A percentile compares a stretch with the other conserved stretches of the same genome.
Evolutionary conservation across 1,284 basidiomycete species (phyloP).

Genomic region (Ceratobasidium sp.): DNA sequence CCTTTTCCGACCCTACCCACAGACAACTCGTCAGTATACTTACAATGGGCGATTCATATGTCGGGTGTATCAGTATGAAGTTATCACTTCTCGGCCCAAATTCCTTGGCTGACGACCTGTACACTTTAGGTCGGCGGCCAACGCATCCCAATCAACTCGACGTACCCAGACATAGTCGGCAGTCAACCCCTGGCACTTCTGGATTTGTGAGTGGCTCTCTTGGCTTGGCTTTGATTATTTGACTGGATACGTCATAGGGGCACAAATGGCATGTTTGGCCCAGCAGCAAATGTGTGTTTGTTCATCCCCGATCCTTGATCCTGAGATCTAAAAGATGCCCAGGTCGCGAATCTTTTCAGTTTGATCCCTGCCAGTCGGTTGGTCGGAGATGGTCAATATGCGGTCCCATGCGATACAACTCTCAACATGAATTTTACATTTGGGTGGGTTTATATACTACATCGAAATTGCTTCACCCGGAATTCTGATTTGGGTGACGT

Average conservation of each 20-base stretch:
- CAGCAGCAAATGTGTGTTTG: conserved; percentile 74
- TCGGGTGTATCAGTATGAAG: conserved; percentile 65
- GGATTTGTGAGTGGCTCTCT: conserved; percentile 67
- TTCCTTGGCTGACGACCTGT: conserved; percentile 38
- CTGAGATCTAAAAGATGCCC: conserved; percentile 26
- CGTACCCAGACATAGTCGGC: conserved; percentile 69
- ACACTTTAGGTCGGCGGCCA: conserved; percentile 69
- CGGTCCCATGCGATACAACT: conserved; percentile 78
- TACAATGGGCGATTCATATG: conserved; percentile 82
- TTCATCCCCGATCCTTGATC: neutral
- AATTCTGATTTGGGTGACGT: no score
- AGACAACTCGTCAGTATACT: conserved; percentile 71
- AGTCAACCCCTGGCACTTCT: conserved; percentile 76
- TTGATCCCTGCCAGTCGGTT: conserved; percentile 74
- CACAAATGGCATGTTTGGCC: conserved; percentile 80
- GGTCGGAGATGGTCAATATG: conserved; percentile 79
- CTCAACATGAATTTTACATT: conserved; percentile 78
- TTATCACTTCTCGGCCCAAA: conserved; percentile 20
- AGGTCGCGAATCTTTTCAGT: conserved; percentile 77
- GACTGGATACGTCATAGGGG: conserved; percentile 62
- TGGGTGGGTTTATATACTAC: conserved; percentile 61
- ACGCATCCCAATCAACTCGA: conserved; percentile 67
- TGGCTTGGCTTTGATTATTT: conserved; percentile 26
- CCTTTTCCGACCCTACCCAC: conserved; percentile 71
- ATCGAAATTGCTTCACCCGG: no score